Conservation (phyloP, 139 green algal genomes). For the Pleodorina starrii region DNA sequence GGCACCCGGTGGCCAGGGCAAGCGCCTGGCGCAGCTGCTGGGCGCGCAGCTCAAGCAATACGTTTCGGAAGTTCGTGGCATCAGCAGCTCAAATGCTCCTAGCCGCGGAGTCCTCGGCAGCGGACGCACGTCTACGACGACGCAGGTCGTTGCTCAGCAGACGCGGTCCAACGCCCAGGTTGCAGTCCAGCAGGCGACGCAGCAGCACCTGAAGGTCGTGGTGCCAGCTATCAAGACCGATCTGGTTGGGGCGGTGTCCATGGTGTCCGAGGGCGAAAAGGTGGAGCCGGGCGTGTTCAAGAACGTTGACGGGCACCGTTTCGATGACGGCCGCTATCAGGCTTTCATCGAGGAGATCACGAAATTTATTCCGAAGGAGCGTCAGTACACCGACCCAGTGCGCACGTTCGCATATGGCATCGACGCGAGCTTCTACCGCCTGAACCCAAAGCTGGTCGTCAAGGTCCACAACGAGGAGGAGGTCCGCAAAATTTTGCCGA, state of each 20-base stretch:
- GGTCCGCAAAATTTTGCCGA: slow-evolving; percentile 87
- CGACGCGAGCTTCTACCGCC: slow-evolving; percentile 95
- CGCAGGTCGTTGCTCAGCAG: neutral
- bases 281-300: slow-evolving; percentile 70
- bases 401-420: slow-evolving; percentile 92
- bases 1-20: slow-evolving; percentile 25
- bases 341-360: slow-evolving; percentile 89
- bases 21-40: slow-evolving; percentile 37
- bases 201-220: slow-evolving; percentile 6
- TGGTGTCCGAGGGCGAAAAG: slow-evolving; percentile 60
- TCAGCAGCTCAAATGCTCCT: slow-evolving; percentile 4
- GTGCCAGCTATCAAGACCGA: slow-evolving; percentile 72
- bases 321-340: slow-evolving; percentile 94
- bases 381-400: slow-evolving; percentile 91
- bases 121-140: neutral
- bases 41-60: slow-evolving; percentile 26
- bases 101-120: neutral
- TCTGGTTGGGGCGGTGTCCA: slow-evolving; percentile 74
- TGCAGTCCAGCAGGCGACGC: slow-evolving; percentile 35
- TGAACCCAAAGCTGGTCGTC: slow-evolving; percentile 88
- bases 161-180: slow-evolving; percentile 34
- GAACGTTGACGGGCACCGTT: slow-evolving; percentile 62
- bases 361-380: slow-evolving; percentile 84
- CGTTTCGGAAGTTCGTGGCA: slow-evolving; percentile 7
- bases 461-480: slow-evolving; percentile 94